Evolutionary conservation across 1,284 basidiomycete genomes (phyloP).

Genomic region (Coniferiporia sulphurascens): DNA sequence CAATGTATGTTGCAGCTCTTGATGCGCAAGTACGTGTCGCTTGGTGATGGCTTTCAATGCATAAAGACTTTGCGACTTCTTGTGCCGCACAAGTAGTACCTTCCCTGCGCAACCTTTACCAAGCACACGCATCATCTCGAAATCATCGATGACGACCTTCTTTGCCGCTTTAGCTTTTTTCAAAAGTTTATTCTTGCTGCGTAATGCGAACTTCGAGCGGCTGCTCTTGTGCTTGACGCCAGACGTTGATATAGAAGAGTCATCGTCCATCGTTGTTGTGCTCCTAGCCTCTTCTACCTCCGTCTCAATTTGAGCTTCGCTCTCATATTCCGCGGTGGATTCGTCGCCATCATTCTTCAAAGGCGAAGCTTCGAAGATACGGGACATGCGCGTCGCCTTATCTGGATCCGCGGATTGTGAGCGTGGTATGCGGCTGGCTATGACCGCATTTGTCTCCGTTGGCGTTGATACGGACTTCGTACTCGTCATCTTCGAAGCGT

Average conservation of each 20-base stretch:
- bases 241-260: slow-evolving; percentile 59
- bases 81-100: slow-evolving; percentile 82
- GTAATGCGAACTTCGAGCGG: slow-evolving; percentile 48
- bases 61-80: slow-evolving; percentile 65
- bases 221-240: slow-evolving; percentile 44
- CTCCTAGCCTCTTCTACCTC: slow-evolving; percentile 15
- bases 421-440: slow-evolving; percentile 46
- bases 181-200: slow-evolving; percentile 34
- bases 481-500: slow-evolving; percentile 9
- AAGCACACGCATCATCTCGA: slow-evolving; percentile 93
- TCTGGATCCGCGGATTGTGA: slow-evolving; percentile 75
- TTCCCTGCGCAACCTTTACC: slow-evolving; percentile 97
- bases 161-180: slow-evolving; percentile 49
- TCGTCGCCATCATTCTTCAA: slow-evolving; percentile 17
- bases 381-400: slow-evolving; percentile 49
- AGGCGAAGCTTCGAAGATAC: slow-evolving; percentile 39
- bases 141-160: slow-evolving; percentile 82
- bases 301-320: slow-evolving; percentile 18
- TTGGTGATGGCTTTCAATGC: slow-evolving; percentile 98
- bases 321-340: slow-evolving; percentile 18
- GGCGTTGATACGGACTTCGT: slow-evolving; percentile 11
- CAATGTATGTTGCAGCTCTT: slow-evolving; percentile 91
- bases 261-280: slow-evolving; percentile 53
- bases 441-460: slow-evolving; percentile 23
- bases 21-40: slow-evolving; percentile 90